Evolutionary conservation across 1,284 basidiomycete genomes (phyloP).

Genomic region (Macrocybe sp.): DNA sequence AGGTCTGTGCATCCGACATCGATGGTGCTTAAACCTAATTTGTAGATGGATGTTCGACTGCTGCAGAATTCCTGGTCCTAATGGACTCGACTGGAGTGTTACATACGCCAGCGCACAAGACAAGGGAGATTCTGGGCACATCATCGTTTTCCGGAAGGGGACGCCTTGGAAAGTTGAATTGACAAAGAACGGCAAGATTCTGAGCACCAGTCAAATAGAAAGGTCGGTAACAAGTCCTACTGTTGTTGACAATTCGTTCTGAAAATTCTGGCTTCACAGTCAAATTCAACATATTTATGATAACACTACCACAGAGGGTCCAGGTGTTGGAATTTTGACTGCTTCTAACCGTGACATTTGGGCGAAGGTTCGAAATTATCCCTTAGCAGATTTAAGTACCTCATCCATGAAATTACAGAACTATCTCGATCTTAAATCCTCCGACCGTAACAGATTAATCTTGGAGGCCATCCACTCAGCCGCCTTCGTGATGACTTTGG

Average conservation of each 20-base stretch:
- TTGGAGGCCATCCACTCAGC: constrained; percentile 76
- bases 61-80: constrained; percentile 72
- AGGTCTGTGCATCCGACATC: neutral
- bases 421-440: constrained; percentile 52
- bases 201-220: constrained; percentile 68
- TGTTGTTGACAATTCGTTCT: neutral
- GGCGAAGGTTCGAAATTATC: constrained; percentile 54
- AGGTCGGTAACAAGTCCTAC: constrained; percentile 31
- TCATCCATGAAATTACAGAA: constrained; percentile 37
- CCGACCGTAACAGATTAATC: constrained; percentile 56
- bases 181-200: constrained; percentile 49
- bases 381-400: constrained; percentile 6
- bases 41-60: constrained; percentile 90
- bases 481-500: constrained; percentile 79
- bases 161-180: constrained; percentile 73
- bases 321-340: constrained; percentile 74
- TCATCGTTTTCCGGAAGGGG: constrained; percentile 76
- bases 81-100: constrained; percentile 73
- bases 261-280: constrained; percentile 28
- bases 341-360: constrained; percentile 80
- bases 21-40: neutral
- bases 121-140: constrained; percentile 64
- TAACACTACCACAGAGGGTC: constrained; percentile 54
- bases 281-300: constrained; percentile 75
- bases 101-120: constrained; percentile 63